These are phyloP conservation scores for Beta vulgaris DNA, from an alignment of 148 eudicot genomes.

Conservation along the genomic window DNA sequence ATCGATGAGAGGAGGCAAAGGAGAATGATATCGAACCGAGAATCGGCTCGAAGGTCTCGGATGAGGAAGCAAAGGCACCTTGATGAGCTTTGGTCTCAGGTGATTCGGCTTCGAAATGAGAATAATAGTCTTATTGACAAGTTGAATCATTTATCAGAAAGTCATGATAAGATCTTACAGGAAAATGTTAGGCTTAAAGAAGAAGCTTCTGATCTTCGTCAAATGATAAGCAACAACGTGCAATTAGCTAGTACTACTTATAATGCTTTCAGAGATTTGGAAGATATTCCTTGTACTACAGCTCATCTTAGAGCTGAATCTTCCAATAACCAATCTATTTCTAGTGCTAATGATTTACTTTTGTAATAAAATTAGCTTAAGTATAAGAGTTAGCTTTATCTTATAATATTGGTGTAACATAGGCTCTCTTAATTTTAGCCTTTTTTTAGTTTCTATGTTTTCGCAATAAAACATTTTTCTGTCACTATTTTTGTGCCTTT, in stretches of 20 bases:
- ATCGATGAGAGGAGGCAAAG: slow-evolving; percentile 74
- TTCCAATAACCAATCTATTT: slow-evolving; percentile 32
- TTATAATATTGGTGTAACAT: background rate
- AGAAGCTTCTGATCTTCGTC: slow-evolving; percentile 56
- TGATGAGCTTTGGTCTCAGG: slow-evolving; percentile 72
- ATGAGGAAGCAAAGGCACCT: slow-evolving; percentile 86
- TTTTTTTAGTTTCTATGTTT: background rate
- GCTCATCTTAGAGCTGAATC: slow-evolving; percentile 51
- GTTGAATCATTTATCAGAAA: slow-evolving; percentile 43
- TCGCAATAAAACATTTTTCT: background rate
- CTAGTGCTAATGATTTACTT: slow-evolving; percentile 44
- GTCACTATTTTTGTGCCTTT: no score
- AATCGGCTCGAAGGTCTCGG: slow-evolving; percentile 85
- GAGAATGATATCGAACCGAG: slow-evolving; percentile 81
- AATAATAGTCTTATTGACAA: slow-evolving; percentile 53
- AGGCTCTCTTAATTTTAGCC: background rate
- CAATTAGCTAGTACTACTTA: slow-evolving; percentile 35
- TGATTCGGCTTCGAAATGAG: slow-evolving; percentile 52
- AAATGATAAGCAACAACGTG: slow-evolving; percentile 40
- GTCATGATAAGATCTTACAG: slow-evolving; percentile 44
- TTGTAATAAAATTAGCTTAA: slow-evolving; percentile 10
- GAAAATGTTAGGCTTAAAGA: slow-evolving; percentile 69
- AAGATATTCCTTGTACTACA: slow-evolving; percentile 51
- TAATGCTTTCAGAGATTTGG: slow-evolving; percentile 46
- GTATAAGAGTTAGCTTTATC: background rate